Evolutionary conservation across 2,329 filamentous ascomycete genomes (phyloP).

Genomic region (Nemania abortiva): DNA sequence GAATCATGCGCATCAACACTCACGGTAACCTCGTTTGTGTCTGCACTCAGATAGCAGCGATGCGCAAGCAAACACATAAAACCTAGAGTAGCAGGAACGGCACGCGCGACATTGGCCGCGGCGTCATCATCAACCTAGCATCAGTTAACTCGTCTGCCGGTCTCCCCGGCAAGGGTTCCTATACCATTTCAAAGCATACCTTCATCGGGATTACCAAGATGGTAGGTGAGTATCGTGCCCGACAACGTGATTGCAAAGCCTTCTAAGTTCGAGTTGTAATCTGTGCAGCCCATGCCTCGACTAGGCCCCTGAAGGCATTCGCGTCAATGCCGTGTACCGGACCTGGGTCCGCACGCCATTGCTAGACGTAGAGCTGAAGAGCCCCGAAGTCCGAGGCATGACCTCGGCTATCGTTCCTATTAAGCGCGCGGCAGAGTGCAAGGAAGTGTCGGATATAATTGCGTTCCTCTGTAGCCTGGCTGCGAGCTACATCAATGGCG

Average conservation of each 20-base stretch:
- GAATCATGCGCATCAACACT: constrained; percentile 44
- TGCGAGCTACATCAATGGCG: not conserved
- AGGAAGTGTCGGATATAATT: not conserved
- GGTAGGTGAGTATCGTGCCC: constrained; percentile 12
- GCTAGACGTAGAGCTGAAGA: not conserved
- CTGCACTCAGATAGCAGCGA: constrained; percentile 33
- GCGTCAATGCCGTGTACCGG: not conserved
- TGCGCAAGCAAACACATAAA: constrained; percentile 39
- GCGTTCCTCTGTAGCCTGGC: not conserved
- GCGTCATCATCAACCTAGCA: constrained; percentile 40
- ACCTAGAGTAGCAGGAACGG: constrained; percentile 38
- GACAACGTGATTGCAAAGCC: not conserved
- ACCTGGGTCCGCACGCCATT: not conserved
- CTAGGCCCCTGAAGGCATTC: not conserved
- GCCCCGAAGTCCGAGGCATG: not conserved
- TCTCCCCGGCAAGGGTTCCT: constrained; percentile 36
- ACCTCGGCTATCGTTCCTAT: not conserved
- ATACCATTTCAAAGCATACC: constrained; percentile 43
- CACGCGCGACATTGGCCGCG: constrained; percentile 39
- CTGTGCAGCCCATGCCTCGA: too few species aligned
- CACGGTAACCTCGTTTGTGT: constrained; percentile 40
- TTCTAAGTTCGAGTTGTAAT: not conserved
- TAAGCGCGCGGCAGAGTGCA: not conserved
- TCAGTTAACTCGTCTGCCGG: constrained; percentile 39
- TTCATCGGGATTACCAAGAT: constrained; percentile 40